A percentile compares a stretch with the other conserved stretches of the same genome.
Conservation (phyloP, 768 basidiomycete genomes). For the Amanita polypyramis region DNA sequence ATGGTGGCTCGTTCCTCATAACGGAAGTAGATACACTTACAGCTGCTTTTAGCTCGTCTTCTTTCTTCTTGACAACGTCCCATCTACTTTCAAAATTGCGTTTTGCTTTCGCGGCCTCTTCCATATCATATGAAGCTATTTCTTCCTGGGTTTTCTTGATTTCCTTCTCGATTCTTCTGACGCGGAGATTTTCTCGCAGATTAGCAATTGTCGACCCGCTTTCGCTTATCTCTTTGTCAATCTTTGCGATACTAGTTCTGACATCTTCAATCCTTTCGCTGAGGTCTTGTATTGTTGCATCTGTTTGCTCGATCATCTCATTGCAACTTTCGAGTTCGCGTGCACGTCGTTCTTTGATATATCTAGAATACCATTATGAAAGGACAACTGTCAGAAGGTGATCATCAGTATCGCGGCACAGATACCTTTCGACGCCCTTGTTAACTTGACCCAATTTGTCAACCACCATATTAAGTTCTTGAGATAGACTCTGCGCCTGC, state of each 20-base stretch:
- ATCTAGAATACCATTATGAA: slow-evolving; percentile 51
- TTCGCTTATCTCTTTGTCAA: slow-evolving; percentile 75
- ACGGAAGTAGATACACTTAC: slow-evolving; percentile 25
- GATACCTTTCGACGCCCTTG: slow-evolving; percentile 57
- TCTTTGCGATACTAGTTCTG: slow-evolving; percentile 35
- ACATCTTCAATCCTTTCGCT: slow-evolving; percentile 25
- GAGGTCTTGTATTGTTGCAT: slow-evolving; percentile 26
- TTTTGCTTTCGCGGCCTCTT: slow-evolving; percentile 75
- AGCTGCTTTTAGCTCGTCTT: slow-evolving; percentile 59
- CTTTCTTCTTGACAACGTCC: slow-evolving; percentile 56
- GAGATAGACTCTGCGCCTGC: slow-evolving; percentile 42
- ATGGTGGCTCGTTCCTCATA: not conserved
- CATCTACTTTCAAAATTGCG: slow-evolving; percentile 81
- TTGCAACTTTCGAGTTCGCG: slow-evolving; percentile 50
- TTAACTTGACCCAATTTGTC: slow-evolving; percentile 55
- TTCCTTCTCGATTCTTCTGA: slow-evolving; percentile 56
- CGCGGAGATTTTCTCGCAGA: slow-evolving; percentile 75
- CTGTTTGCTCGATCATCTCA: slow-evolving; percentile 36
- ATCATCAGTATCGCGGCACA: not conserved
- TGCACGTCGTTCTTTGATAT: slow-evolving; percentile 58
- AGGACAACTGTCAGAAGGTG: not conserved
- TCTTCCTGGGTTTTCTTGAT: slow-evolving; percentile 58
- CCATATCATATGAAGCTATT: slow-evolving; percentile 72
- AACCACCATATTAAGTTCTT: slow-evolving; percentile 55
- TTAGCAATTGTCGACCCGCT: slow-evolving; percentile 60